Percentiles rank a stretch among this genome's conserved stretches.
These are phyloP conservation scores for Dichotomopilus funicola DNA, from an alignment of 2,329 filamentous ascomycete species.

Conservation along the genomic window DNA sequence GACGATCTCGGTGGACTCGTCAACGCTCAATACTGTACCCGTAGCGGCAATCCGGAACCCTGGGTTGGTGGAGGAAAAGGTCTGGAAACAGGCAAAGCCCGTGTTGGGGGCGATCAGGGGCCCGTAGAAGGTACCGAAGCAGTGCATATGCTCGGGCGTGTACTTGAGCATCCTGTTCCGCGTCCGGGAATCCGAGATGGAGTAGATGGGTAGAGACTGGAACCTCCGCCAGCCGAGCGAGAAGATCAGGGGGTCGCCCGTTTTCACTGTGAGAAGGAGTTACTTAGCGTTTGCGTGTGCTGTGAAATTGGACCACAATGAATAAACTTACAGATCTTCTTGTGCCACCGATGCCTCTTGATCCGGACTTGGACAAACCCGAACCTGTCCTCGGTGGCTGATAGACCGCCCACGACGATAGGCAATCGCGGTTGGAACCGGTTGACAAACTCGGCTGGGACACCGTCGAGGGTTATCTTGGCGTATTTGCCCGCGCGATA, in stretches of 20 bases:
- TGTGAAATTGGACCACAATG: neutral
- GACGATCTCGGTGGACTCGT: constrained; percentile 94
- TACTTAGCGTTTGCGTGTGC: neutral
- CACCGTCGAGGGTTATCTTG: constrained; percentile 79
- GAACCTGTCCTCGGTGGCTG: constrained; percentile 89
- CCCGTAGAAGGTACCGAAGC: constrained; percentile 91
- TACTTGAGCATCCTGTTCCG: constrained; percentile 98
- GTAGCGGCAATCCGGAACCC: constrained; percentile 94
- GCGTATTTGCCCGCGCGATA: constrained; percentile 90
- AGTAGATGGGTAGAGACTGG: constrained; percentile 88
- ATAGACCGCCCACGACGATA: constrained; percentile 83
- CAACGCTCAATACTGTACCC: constrained; percentile 86
- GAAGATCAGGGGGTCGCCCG: constrained; percentile 94
- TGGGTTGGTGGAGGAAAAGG: constrained; percentile 73
- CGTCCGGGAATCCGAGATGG: constrained; percentile 86
- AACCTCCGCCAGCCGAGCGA: constrained; percentile 95
- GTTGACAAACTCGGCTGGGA: constrained; percentile 83
- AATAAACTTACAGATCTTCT: constrained; percentile 63
- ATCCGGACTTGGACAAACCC: constrained; percentile 93
- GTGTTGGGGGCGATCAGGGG: constrained; percentile 94
- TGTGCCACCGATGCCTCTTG: constrained; percentile 97
- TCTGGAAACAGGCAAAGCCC: constrained; percentile 90
- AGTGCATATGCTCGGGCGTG: constrained; percentile 98
- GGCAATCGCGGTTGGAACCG: constrained; percentile 78
- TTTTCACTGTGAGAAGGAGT: constrained; percentile 57